Conservation (phyloP, 2,329 filamentous ascomycete species). For the Beauveria medogensis region DNA sequence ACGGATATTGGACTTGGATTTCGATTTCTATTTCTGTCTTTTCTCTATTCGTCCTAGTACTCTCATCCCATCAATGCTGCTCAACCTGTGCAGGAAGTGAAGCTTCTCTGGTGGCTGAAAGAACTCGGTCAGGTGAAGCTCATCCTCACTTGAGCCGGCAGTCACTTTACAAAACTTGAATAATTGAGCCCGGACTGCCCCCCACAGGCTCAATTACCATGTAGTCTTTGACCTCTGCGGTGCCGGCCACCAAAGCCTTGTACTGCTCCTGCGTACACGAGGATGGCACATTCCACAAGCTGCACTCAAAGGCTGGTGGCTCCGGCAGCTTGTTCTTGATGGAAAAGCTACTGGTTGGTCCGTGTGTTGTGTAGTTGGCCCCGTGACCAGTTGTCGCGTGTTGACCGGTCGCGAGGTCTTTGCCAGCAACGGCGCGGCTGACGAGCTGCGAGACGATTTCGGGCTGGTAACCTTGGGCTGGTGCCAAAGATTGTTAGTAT, state of each 20-base stretch:
- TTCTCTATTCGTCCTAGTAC: background rate
- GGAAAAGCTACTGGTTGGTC: slow-evolving; percentile 43
- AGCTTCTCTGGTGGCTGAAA: background rate
- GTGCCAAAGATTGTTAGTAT: background rate
- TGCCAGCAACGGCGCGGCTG: slow-evolving; percentile 45
- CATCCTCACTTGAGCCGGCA: background rate
- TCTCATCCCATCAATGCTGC: background rate
- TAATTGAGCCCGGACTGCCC: slow-evolving; percentile 1
- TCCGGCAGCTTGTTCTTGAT: slow-evolving; percentile 41
- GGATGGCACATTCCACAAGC: slow-evolving; percentile 37
- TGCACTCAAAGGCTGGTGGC: slow-evolving; percentile 46
- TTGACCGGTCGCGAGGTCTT: slow-evolving; percentile 45
- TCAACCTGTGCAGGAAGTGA: background rate
- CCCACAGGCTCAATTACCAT: slow-evolving; percentile 11
- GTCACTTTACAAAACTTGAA: background rate
- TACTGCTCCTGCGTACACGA: slow-evolving; percentile 31
- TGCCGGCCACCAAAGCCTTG: slow-evolving; percentile 14
- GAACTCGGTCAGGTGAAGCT: background rate
- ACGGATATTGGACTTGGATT: too few species aligned
- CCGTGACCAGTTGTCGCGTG: slow-evolving; percentile 31
- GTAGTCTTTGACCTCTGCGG: slow-evolving; percentile 15
- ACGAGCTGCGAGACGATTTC: slow-evolving; percentile 47
- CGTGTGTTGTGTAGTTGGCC: slow-evolving; percentile 16
- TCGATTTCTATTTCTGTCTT: background rate
- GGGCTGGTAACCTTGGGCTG: slow-evolving; percentile 41